Base-by-base conservation (phyloP, 2,329 filamentous ascomycete species). In the Nemania sp. region DNA sequence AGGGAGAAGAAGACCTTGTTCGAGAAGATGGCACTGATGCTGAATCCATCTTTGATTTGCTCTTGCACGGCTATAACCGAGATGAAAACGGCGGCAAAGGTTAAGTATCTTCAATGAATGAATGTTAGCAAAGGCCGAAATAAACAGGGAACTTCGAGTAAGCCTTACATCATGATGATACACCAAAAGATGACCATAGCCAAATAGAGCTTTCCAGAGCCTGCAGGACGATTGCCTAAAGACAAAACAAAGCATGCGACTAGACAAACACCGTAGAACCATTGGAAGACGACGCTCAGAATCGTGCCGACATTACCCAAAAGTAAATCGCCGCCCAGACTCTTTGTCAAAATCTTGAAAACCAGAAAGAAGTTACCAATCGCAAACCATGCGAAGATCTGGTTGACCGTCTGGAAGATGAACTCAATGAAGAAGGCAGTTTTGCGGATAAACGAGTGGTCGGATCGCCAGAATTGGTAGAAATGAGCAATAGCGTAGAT, bases 161-260 rank as follows among this genome's bases (percentile, higher is more conserved):
- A 59, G 39, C 1, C 87, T 78, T 83, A 92, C 83, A 91, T 81
- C 91, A 99, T 99, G 73, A 99, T 94, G 63, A 91, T 82, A 45
- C 88, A 91, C 96, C 95, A 99, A 82, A 99, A 99, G 76, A 92
- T 89, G n/a, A 97, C 92, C 91, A 97, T 97, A 52, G 90, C 90
- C 81, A 95, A 90, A 78, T 99, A 99, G 66, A 96, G 90, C 73
- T 87, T 92, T 68, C 95, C 96, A 15, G 92, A 97, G 49, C 96
- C 96, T 70, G 96, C 90, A 7, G 95, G 95, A 54, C 95, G 87
- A 77, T 99, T 99, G 67, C 95, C 95, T 74, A 99, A 86, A 12
- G 95, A 90, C 37, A 99, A 79, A 34, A 99, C 92, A 75, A 99
- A 99, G 76, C 95, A 98, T 12, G 94, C 93, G 53, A 98, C 89